Percentiles rank a stretch among this genome's conserved stretches.
These are phyloP conservation scores for Gracilaria gracilis DNA, from an alignment of 23 red algal genomes.

Conservation along the genomic window DNA sequence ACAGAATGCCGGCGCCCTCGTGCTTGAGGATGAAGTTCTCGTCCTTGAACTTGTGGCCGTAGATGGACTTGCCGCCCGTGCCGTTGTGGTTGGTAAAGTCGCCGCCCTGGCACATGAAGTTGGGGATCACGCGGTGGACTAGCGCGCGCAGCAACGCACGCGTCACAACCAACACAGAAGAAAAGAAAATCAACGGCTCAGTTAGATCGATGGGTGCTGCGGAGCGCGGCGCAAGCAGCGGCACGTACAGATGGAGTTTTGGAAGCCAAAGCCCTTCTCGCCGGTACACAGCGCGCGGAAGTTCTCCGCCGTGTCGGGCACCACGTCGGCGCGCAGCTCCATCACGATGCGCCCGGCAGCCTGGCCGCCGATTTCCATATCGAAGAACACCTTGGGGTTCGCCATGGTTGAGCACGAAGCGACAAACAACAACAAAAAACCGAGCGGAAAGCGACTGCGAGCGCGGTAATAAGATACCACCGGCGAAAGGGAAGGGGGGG, in stretches of 20 bases:
- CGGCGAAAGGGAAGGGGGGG: too few relatives aligned
- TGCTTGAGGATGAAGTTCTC: constrained; percentile 98
- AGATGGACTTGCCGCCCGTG: constrained; percentile 98
- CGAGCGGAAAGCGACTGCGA: too few relatives aligned
- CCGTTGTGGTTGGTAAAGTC: constrained; percentile 94
- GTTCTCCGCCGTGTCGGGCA: constrained; percentile 98
- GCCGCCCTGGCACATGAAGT: constrained; percentile 90
- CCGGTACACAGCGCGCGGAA: constrained; percentile 97
- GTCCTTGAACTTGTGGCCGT: constrained; percentile 93
- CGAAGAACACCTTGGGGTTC: constrained; percentile 84
- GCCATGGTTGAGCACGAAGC: too few relatives aligned
- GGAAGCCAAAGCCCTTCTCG: constrained; percentile 94
- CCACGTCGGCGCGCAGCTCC: constrained; percentile 83
- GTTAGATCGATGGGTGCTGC: constrained; percentile 1
- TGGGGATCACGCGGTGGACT: constrained; percentile 87
- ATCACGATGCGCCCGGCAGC: constrained; percentile 83
- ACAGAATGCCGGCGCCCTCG: constrained; percentile 74
- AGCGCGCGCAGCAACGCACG: too few relatives aligned
- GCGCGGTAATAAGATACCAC: too few relatives aligned
- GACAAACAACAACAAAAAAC: too few relatives aligned
- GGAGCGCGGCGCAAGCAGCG: too few relatives aligned
- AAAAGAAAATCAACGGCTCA: too few relatives aligned
- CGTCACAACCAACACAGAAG: too few relatives aligned
- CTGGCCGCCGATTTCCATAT: constrained; percentile 82
- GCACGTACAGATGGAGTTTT: constrained; percentile 65